Conservation (phyloP, 768 basidiomycete species). For the Pisolithus microcarpus region DNA sequence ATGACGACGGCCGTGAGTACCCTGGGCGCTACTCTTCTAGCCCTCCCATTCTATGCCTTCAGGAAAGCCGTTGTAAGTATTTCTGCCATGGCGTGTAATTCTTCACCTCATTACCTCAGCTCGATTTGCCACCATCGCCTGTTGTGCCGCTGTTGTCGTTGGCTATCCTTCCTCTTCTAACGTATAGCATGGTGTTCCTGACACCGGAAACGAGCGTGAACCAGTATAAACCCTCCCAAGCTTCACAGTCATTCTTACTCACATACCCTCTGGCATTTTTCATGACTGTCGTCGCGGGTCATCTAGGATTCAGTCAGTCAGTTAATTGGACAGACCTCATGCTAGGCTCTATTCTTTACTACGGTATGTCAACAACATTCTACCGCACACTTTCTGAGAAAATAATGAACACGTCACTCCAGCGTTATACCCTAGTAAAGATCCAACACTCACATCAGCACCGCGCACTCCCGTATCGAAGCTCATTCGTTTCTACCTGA, state of each 20-base stretch:
- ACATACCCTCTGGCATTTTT: constrained; percentile 50
- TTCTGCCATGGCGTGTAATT: background rate
- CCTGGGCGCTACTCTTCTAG: constrained; percentile 56
- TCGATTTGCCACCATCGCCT: constrained; percentile 44
- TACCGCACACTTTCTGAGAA: background rate
- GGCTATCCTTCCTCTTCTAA: constrained; percentile 52
- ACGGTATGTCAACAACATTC: constrained; percentile 39
- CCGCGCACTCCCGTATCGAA: constrained; percentile 49
- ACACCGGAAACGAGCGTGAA: constrained; percentile 44
- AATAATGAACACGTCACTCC: constrained; percentile 6
- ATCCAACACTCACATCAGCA: constrained; percentile 35
- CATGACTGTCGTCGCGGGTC: constrained; percentile 48
- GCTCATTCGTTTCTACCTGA: constrained; percentile 65
- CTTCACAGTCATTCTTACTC: constrained; percentile 48
- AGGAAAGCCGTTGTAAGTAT: constrained; percentile 49
- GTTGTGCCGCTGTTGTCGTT: constrained; percentile 52
- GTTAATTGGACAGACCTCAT: constrained; percentile 54
- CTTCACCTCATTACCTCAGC: constrained; percentile 27
- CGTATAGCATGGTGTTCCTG: constrained; percentile 55
- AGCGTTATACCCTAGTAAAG: constrained; percentile 50
- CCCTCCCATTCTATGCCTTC: constrained; percentile 59
- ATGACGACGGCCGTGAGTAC: constrained; percentile 50
- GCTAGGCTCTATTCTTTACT: constrained; percentile 52
- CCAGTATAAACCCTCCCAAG: constrained; percentile 41
- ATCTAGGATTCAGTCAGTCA: constrained; percentile 55